Base-by-base conservation (phyloP, 371 early-diverging fungal species). In the Apophysomyces ossiformis region DNA sequence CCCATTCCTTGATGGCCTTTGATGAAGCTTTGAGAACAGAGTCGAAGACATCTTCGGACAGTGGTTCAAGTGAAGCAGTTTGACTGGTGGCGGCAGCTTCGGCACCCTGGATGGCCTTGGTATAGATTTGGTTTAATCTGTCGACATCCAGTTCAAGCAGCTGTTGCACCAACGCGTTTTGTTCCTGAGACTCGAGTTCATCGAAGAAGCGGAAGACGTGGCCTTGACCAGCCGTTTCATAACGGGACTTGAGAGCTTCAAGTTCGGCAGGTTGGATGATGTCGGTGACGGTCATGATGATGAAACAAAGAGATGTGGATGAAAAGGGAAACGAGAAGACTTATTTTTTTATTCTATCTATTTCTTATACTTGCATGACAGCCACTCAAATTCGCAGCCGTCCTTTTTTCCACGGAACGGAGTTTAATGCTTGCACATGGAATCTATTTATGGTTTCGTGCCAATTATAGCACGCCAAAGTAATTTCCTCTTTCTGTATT, bases 201-300 rank as follows among this genome's bases (percentile, higher is more conserved):
- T 94, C 90, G 69, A 85, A 94, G 81, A 87, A 95, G 7, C 76
- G 81, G 72, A 98, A 92, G 43, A 97, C 91, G 67, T 98, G 99
- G 26, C 86, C 93, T 81, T 98, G 99, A 8, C 92, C 93, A 57
- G 92, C 93, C 7, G 75, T 85, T 47, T 84, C 78, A 77, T 86
- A 96, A 45, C 76, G 81, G 32, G 86, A 81, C 70, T 85, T 83
- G 37, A 94, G 76, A 3, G 79, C 70, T 70, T 78, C 65, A 38
- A 85, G 61, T 63, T 83, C 81, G 37, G 70, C 5, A 18, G 54
- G 11, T 1, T 67, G 67, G 69, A 21, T 68, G 69, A 46, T 32
- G 35, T 35, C 56, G 41, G 68, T 54, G 43, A 71, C 44, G 21
- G 54, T 50, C 54, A 50, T 50, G 54, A 50, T 50, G 54, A 50